These are phyloP conservation scores for Trypanosoma congolense DNA, from an alignment of 208 protist species.

Conservation along the genomic window DNA sequence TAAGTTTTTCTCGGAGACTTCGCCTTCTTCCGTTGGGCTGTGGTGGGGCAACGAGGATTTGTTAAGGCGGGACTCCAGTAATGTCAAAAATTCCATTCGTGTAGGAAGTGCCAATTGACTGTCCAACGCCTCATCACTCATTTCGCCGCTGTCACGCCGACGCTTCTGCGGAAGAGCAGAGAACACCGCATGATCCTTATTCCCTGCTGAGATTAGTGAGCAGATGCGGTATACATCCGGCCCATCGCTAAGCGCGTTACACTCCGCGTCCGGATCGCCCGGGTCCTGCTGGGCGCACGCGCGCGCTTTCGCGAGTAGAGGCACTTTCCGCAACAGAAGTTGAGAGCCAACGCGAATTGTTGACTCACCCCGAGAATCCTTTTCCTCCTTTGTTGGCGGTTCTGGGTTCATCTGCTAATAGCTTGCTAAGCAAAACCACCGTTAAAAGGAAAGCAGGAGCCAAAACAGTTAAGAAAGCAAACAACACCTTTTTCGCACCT, in stretches of 20 bases:
- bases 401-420: neutral
- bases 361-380: neutral
- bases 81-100: slow-evolving; percentile 6
- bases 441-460: neutral
- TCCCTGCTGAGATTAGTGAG: slow-evolving; percentile 19
- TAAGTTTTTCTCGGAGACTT: neutral
- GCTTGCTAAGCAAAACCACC: neutral
- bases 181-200: slow-evolving; percentile 6
- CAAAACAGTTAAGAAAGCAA: too few relatives aligned
- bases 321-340: slow-evolving; percentile 50
- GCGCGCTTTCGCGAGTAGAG: slow-evolving; percentile 44
- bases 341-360: slow-evolving; percentile 26
- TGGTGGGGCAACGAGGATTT: neutral
- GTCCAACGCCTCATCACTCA: neutral
- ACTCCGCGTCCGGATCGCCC: slow-evolving; percentile 37
- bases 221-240: slow-evolving; percentile 43
- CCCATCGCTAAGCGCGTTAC: slow-evolving; percentile 53
- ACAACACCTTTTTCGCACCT: too few relatives aligned
- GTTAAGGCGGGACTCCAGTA: slow-evolving; percentile 3
- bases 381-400: neutral
- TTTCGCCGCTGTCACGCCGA: slow-evolving; percentile 1
- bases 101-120: slow-evolving; percentile 8
- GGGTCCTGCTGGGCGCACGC: slow-evolving; percentile 22
- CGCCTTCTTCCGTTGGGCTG: neutral
- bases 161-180: neutral